phyloP scores from a whole-genome alignment of 2,329 filamentous ascomycete species.

The Fusarium sp. region DNA sequence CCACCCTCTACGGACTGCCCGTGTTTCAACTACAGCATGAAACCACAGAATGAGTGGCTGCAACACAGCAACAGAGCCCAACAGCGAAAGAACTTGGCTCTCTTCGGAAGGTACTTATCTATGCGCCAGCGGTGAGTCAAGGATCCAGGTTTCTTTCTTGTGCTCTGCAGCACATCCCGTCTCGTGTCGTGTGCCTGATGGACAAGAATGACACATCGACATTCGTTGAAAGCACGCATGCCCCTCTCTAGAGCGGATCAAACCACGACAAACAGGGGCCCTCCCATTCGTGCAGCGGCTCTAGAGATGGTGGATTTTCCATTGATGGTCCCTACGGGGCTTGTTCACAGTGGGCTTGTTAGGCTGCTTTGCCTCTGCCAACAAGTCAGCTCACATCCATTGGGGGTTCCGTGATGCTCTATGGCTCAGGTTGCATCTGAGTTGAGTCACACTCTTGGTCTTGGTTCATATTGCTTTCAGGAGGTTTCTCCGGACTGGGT shows the following conservation, averaged over 20 bases:
- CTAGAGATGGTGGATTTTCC: conserved; percentile 2
- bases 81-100: neutral
- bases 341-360: neutral
- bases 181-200: conserved; percentile 33
- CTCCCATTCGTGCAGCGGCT: conserved; percentile 31
- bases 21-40: neutral
- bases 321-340: neutral
- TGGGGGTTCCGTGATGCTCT: conserved; percentile 1
- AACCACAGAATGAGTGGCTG: neutral
- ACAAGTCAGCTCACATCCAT: neutral
- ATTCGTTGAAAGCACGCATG: conserved; percentile 5
- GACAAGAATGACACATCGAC: conserved; percentile 5
- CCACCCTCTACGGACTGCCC: neutral
- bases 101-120: neutral
- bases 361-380: neutral
- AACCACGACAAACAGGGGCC: conserved; percentile 36
- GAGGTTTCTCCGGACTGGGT: neutral
- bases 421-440: neutral
- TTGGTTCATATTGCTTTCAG: neutral
- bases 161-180: conserved; percentile 1
- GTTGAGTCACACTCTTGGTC: conserved; percentile 8
- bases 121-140: conserved; percentile 16
- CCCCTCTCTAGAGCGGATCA: conserved; percentile 16
- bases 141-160: neutral
- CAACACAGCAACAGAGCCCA: neutral